Evolutionary conservation across 2,329 filamentous ascomycete genomes (phyloP), one percentile per base, ranked within the genome.

Genomic region (Teratosphaeria zuluensis): DNA sequence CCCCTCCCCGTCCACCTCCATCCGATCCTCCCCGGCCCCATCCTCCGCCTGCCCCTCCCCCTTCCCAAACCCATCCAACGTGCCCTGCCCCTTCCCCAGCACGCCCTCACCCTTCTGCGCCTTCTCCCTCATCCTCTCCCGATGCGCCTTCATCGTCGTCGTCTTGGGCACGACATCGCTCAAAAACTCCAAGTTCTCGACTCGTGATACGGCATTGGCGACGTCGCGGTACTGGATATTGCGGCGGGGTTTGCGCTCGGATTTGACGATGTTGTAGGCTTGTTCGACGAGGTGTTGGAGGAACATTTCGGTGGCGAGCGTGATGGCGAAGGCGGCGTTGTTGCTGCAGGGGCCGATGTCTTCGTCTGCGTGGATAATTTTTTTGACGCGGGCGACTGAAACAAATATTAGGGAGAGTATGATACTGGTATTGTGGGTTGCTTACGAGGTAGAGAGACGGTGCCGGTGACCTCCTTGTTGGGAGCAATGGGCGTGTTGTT

Each of bases 161-260:
- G 92, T 96, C 72, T 88, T 88, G 59, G 94, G 94, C 42, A 96
- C 88, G 30, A 95, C 84, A 74, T 99, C 94, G 62, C 88, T 82
- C 14, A 99, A 83, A 71, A 99, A 99, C 73, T 99, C 92, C 56
- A 99, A 86, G 72, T 95, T 95, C 74, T 97, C 94, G 62, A 91
- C 85, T 71, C 90, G 88, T 7, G 88, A 84, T 58, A 97, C 87
- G 31, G 94, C 92, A 68, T 84, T 89, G 65, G 92, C 87, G 51
- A 99, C 81, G 74, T 99, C 94, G 70, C 90, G 90, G 78, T 99
- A 99, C 73, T 97, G 94, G 62, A 99, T 88, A 69, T 95, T 96
- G 61, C 92, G 85, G 58, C 94, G 83, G 5, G 92, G 92, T 73
- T 97, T 97, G 67, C 88, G 61, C 75, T 97, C 94, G 0, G 91